These are phyloP conservation scores for Pseudognaphalium luteoalbum DNA, from an alignment of 129 eudicot genomes.

Conservation along the genomic window DNA sequence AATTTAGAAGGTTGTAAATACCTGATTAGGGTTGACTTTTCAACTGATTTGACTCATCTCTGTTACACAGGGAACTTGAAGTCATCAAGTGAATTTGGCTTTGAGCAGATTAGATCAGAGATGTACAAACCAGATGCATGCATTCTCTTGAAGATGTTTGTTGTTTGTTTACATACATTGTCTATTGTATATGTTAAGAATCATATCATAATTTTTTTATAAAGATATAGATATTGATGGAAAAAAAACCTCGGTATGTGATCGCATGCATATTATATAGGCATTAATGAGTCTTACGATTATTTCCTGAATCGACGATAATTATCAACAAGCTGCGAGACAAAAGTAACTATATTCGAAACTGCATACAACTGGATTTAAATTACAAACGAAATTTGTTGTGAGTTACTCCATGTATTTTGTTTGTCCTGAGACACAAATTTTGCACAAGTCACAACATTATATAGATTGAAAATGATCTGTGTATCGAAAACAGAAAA, in stretches of 20 bases:
- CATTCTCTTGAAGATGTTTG: neutral
- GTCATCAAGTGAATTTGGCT: neutral
- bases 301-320: neutral
- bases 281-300: neutral
- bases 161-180: slow-evolving; percentile 6
- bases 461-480: no score
- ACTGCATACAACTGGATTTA: neutral
- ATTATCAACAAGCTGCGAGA: neutral
- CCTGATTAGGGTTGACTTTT: neutral
- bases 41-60: neutral
- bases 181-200: slow-evolving; percentile 20
- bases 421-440: no score
- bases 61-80: neutral
- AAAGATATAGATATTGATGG: neutral
- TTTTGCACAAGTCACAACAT: no score
- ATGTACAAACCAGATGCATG: neutral
- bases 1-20: neutral
- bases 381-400: no score
- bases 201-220: neutral
- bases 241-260: neutral
- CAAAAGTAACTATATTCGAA: neutral
- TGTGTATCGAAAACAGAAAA: no score
- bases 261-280: neutral
- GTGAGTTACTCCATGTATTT: no score
- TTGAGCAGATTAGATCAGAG: neutral